These are phyloP conservation scores for Melampsora americana DNA, from an alignment of 1,284 basidiomycete species.

Conservation along the genomic window DNA sequence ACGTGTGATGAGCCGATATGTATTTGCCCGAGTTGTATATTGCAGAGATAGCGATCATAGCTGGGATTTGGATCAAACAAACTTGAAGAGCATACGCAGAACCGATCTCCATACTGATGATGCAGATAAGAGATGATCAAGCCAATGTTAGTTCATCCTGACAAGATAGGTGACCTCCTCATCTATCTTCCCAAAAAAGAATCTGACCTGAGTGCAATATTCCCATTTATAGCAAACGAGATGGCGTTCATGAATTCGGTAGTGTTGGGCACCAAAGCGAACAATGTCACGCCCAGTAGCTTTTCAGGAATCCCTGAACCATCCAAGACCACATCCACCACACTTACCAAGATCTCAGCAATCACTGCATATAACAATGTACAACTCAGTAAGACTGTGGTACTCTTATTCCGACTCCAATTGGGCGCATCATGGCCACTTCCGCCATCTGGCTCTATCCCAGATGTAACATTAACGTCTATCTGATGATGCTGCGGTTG, in stretches of 20 bases:
- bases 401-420: slow-evolving; percentile 82
- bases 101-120: slow-evolving; percentile 91
- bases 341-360: slow-evolving; percentile 89
- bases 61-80: slow-evolving; percentile 93
- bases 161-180: slow-evolving; percentile 2
- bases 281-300: slow-evolving; percentile 92
- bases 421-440: slow-evolving; percentile 92
- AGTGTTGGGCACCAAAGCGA: slow-evolving; percentile 95
- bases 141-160: neutral
- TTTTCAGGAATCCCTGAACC: slow-evolving; percentile 96
- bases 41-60: slow-evolving; percentile 97
- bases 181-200: neutral
- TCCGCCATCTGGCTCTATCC: slow-evolving; percentile 59
- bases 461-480: neutral
- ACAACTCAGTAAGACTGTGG: slow-evolving; percentile 79
- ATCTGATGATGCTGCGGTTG: neutral
- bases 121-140: neutral
- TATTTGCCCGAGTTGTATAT: slow-evolving; percentile 75
- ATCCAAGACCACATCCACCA: slow-evolving; percentile 89
- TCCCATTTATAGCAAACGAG: slow-evolving; percentile 95
- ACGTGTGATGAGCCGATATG: slow-evolving; percentile 67
- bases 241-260: slow-evolving; percentile 99
- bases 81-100: slow-evolving; percentile 98
- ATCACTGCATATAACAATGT: slow-evolving; percentile 93
- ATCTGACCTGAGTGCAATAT: slow-evolving; percentile 85